phyloP scores from a whole-genome alignment of 2,329 filamentous ascomycete genomes.

The Bipolaris zeicola region DNA sequence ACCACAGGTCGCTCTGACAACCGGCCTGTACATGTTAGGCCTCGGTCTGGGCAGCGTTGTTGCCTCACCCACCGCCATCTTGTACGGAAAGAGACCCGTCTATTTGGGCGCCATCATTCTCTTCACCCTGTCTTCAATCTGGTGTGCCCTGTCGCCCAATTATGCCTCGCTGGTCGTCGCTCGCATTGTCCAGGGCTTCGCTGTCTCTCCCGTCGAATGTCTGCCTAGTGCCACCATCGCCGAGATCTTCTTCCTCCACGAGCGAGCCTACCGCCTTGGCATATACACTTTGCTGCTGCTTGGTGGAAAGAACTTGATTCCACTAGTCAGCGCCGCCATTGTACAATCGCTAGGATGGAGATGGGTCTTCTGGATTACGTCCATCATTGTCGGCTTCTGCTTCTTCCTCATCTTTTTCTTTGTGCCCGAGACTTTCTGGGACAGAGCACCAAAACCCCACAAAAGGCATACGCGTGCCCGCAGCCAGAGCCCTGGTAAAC shows the following conservation, averaged over 20 bases:
- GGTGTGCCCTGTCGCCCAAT: conserved; percentile 83
- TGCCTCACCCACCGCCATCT: conserved; percentile 85
- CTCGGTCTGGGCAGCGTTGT: conserved; percentile 83
- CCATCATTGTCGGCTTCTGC: conserved; percentile 76
- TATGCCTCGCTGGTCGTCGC: conserved; percentile 81
- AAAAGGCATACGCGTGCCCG: conserved; percentile 45
- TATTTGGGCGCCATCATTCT: conserved; percentile 78
- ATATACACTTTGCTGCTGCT: conserved; percentile 90
- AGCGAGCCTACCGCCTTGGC: conserved; percentile 88
- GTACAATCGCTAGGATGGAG: conserved; percentile 81
- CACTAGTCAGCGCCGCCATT: conserved; percentile 82
- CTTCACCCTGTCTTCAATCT: conserved; percentile 78
- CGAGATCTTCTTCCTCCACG: conserved; percentile 95
- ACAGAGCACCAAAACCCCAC: conserved; percentile 69
- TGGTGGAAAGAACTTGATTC: conserved; percentile 89
- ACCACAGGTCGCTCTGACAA: conserved; percentile 80
- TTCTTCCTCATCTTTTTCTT: conserved; percentile 81
- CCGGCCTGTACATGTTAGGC: conserved; percentile 92
- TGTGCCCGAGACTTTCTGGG: conserved; percentile 96
- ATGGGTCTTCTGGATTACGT: conserved; percentile 90
- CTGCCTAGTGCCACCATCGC: conserved; percentile 92
- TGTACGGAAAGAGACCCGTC: conserved; percentile 88
- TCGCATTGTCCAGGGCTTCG: conserved; percentile 84
- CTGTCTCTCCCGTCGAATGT: conserved; percentile 89
- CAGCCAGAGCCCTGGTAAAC: conserved; percentile 38